Conservation (phyloP, 2,329 filamentous ascomycete genomes). For the Verticillium tricorpus region DNA sequence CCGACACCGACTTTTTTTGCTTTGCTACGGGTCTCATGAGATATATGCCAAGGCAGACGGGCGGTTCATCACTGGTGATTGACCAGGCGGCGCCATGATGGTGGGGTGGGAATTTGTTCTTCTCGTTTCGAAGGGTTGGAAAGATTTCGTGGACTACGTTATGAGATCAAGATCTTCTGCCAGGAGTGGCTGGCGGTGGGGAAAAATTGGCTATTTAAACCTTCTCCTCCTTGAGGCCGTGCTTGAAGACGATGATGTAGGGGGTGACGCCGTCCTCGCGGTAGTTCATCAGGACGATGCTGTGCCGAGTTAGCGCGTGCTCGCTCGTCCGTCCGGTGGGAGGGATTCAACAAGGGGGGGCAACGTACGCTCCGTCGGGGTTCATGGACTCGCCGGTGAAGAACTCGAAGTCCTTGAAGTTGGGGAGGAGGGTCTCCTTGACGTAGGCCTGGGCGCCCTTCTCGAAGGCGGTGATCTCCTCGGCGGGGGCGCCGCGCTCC, state of each 20-base stretch:
- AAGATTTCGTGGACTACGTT: neutral
- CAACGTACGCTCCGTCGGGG: conserved; percentile 77
- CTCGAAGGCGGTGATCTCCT: conserved; percentile 75
- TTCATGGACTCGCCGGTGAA: conserved; percentile 90
- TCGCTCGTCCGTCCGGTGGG: neutral
- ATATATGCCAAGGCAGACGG: conserved; percentile 15
- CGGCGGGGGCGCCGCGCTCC: conserved; percentile 49
- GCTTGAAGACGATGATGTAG: conserved; percentile 90
- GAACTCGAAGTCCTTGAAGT: conserved; percentile 97
- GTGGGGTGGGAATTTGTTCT: neutral
- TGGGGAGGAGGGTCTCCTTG: conserved; percentile 75
- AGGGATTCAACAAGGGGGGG: too few species aligned
- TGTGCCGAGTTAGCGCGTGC: conserved; percentile 24
- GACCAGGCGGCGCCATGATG: neutral
- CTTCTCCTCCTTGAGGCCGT: conserved; percentile 85
- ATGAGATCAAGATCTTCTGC: neutral
- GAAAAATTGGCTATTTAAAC: conserved; percentile 54
- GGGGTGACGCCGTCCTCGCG: conserved; percentile 93
- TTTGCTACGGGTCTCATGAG: conserved; percentile 14
- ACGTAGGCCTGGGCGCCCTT: conserved; percentile 66
- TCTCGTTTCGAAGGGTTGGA: neutral
- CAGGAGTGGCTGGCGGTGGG: neutral
- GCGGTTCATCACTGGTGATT: conserved; percentile 8
- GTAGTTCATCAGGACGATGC: conserved; percentile 93
- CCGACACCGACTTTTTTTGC: conserved; percentile 10